These are phyloP conservation scores for Kwoniella europaea DNA, from an alignment of 768 basidiomycete species.

Conservation along the genomic window DNA sequence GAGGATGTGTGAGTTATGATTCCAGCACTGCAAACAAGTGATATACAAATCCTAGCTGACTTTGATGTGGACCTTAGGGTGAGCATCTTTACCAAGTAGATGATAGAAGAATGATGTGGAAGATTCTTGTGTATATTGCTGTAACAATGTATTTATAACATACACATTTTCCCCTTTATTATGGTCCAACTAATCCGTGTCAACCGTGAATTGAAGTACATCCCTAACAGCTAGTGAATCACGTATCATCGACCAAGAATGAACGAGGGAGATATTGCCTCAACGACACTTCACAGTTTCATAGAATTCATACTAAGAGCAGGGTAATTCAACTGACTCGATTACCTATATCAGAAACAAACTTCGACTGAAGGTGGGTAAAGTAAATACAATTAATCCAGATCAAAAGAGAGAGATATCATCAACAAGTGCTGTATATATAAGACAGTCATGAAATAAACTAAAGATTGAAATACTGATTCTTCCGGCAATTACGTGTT, in stretches of 20 bases:
- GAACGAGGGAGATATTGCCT: too few species aligned
- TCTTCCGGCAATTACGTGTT: not conserved
- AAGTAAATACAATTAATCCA: not conserved
- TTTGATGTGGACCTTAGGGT: constrained; percentile 34
- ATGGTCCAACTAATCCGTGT: too few species aligned
- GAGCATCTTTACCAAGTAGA: constrained; percentile 57
- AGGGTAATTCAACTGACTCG: not conserved
- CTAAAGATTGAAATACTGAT: not conserved
- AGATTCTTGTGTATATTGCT: not conserved
- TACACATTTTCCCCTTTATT: not conserved
- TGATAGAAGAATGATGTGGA: not conserved
- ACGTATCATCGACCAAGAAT: too few species aligned
- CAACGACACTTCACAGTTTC: not conserved
- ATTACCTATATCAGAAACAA: not conserved
- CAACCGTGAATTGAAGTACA: too few species aligned
- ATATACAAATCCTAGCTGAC: not conserved
- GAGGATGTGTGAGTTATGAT: constrained; percentile 57
- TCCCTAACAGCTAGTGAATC: too few species aligned
- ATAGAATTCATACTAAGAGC: not conserved
- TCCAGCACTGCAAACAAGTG: not conserved
- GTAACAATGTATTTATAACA: not conserved
- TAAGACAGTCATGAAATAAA: too few species aligned
- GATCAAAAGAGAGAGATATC: not conserved
- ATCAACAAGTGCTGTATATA: not conserved
- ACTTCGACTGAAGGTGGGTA: not conserved